phyloP scores from a whole-genome alignment of 2,329 filamentous ascomycete species.

The Verticillium dahliae region DNA sequence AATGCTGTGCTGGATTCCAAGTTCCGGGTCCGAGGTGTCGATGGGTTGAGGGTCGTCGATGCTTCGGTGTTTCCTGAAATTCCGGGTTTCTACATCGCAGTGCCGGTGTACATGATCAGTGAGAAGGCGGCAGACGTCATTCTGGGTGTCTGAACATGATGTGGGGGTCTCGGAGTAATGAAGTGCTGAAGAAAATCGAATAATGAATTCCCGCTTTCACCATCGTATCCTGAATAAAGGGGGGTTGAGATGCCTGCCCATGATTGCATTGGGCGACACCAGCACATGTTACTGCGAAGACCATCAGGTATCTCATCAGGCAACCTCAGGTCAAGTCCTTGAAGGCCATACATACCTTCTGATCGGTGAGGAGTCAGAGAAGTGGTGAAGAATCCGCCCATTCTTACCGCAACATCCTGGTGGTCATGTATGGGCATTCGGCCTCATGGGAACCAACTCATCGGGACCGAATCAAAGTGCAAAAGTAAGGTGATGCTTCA shows the following conservation, averaged over 20 bases:
- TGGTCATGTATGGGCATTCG: too few species aligned
- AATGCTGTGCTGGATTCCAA: conserved; percentile 48
- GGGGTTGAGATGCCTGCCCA: too few species aligned
- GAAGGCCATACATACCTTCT: too few species aligned
- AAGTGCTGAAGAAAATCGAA: neutral
- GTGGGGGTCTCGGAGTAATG: neutral
- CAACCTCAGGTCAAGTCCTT: neutral
- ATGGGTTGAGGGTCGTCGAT: conserved; percentile 52
- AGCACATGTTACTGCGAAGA: too few species aligned
- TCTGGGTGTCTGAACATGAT: neutral
- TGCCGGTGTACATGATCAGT: conserved; percentile 46
- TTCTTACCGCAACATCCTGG: too few species aligned
- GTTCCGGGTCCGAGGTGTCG: conserved; percentile 48
- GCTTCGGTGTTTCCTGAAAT: conserved; percentile 48
- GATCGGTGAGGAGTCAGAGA: too few species aligned
- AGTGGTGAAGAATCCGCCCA: too few species aligned
- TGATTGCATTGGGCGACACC: too few species aligned
- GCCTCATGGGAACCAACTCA: too few species aligned
- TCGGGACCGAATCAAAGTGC: too few species aligned
- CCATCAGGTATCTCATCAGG: too few species aligned
- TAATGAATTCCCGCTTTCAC: neutral
- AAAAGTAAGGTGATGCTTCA: too few species aligned
- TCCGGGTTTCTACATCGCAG: conserved; percentile 39
- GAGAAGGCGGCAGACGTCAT: conserved; percentile 42
- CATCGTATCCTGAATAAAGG: neutral